Evolutionary conservation across 768 basidiomycete genomes (phyloP).

Genomic region (Phaeotremella fagi): DNA sequence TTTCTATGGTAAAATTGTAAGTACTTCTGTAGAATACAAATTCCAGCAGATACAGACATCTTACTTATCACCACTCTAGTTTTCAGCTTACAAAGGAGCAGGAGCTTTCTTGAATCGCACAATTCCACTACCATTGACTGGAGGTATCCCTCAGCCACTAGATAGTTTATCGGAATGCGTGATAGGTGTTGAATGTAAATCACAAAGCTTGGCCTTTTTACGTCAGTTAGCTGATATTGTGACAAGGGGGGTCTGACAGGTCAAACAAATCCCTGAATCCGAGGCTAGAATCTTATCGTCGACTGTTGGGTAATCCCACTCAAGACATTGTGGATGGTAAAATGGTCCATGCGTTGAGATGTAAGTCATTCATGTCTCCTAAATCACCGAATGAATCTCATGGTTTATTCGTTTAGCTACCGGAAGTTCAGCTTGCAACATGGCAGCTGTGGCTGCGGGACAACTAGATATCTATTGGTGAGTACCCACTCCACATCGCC

Average conservation of each 20-base stretch:
- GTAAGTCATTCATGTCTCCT: conserved; percentile 15
- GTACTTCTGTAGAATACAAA: conserved; percentile 48
- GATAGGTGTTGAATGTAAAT: conserved; percentile 66
- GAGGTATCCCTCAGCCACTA: conserved; percentile 54
- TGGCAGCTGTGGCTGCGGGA: conserved; percentile 75
- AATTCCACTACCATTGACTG: conserved; percentile 60
- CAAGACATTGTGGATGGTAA: conserved; percentile 62
- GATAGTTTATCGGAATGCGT: conserved; percentile 64
- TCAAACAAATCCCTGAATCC: conserved; percentile 54
- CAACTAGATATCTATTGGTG: conserved; percentile 83
- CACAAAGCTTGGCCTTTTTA: background rate
- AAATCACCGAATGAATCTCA: too few relatives aligned
- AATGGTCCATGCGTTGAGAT: conserved; percentile 79
- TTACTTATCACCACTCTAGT: conserved; percentile 43
- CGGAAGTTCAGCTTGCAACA: conserved; percentile 15
- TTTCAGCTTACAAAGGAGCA: conserved; percentile 68
- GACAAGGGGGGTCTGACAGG: conserved; percentile 57
- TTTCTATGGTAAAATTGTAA: conserved; percentile 74
- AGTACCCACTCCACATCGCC: conserved; percentile 36
- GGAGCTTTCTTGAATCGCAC: conserved; percentile 68
- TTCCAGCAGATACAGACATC: conserved; percentile 1
- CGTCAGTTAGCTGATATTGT: background rate
- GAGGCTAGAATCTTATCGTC: conserved; percentile 64
- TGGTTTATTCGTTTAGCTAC: background rate
- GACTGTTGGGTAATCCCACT: conserved; percentile 67